Conservation (phyloP, 148 eudicot species). For the Rhododendron molle region DNA sequence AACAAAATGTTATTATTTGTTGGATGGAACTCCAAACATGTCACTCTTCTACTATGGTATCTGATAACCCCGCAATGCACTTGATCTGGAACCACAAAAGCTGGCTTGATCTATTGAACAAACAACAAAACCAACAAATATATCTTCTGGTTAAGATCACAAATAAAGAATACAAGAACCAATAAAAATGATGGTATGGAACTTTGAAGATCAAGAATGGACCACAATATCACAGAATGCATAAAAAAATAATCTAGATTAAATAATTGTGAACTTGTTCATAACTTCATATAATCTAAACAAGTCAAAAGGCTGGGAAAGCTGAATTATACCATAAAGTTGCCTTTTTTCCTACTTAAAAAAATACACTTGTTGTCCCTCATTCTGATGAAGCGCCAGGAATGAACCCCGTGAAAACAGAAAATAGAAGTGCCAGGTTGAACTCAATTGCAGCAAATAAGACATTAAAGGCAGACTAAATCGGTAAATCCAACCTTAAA, state of each 20-base stretch:
- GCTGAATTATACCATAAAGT: not conserved
- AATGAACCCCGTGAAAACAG: not conserved
- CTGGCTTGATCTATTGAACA: constrained; percentile 64
- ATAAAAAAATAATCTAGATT: not conserved
- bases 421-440: not conserved
- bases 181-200: not conserved
- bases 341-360: not conserved
- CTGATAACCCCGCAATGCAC: constrained; percentile 82
- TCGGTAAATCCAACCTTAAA: not conserved
- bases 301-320: not conserved
- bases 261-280: not conserved
- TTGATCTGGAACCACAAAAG: constrained; percentile 68
- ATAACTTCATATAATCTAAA: not conserved
- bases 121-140: not conserved
- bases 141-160: not conserved
- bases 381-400: not conserved
- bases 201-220: constrained; percentile 1
- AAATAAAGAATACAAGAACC: not conserved
- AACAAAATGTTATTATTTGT: constrained; percentile 68
- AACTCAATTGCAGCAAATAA: not conserved
- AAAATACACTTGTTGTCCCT: not conserved
- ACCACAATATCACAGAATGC: not conserved
- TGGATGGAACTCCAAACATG: constrained; percentile 97
- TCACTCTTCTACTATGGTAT: constrained; percentile 90
- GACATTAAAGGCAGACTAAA: not conserved